These are phyloP conservation scores for Ustilago xerochloae DNA, from an alignment of 1,284 basidiomycete species.

Conservation along the genomic window DNA sequence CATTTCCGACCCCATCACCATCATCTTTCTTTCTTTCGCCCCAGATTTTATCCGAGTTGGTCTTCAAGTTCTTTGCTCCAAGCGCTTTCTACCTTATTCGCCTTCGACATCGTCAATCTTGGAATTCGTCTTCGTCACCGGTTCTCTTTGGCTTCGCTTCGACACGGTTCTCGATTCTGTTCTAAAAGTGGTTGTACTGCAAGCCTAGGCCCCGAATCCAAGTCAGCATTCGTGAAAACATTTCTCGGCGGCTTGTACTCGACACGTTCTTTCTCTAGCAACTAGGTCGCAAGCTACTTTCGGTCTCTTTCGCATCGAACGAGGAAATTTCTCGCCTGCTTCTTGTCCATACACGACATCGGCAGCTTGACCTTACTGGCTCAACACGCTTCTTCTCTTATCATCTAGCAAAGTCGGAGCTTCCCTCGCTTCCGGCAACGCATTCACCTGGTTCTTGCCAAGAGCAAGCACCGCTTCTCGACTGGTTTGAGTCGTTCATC, in stretches of 20 bases:
- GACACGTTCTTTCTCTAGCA: too few species aligned
- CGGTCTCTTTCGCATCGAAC: not conserved
- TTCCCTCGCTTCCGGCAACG: not conserved
- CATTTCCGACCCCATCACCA: not conserved
- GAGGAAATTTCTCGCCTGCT: not conserved
- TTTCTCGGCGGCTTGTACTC: not conserved
- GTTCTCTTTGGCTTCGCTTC: not conserved
- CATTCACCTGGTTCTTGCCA: not conserved
- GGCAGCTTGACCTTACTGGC: not conserved
- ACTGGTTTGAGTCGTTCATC: slow-evolving; percentile 15
- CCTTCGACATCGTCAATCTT: slow-evolving; percentile 7
- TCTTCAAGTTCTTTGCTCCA: not conserved
- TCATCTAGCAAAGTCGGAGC: not conserved
- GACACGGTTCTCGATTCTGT: not conserved
- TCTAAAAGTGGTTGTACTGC: too few species aligned
- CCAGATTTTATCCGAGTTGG: not conserved
- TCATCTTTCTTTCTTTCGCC: not conserved
- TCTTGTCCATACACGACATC: not conserved
- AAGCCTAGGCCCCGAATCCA: not conserved
- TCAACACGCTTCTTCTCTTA: not conserved
- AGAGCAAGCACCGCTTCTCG: slow-evolving; percentile 6
- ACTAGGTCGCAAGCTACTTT: too few species aligned
- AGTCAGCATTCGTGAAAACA: not conserved
- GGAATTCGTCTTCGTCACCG: not conserved
- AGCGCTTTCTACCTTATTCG: not conserved